phyloP scores from a whole-genome alignment of 2,329 filamentous ascomycete genomes.

The Sporothrix brasiliensis region DNA sequence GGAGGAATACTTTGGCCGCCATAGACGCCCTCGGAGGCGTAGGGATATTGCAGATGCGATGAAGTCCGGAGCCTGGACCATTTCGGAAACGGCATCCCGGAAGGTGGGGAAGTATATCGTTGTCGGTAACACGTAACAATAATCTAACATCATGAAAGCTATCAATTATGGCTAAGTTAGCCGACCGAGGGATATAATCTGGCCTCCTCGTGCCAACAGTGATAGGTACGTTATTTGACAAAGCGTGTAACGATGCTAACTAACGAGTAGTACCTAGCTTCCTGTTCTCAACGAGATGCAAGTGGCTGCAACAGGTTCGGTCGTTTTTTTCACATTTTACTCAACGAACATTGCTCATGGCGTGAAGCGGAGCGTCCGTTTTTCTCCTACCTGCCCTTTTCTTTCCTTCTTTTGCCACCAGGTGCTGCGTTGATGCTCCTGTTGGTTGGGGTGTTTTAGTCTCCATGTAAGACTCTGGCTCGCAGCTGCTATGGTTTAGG shows the following conservation, averaged over 20 bases:
- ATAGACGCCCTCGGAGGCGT: slow-evolving; percentile 49
- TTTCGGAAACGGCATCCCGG: slow-evolving; percentile 65
- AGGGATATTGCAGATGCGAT: slow-evolving; percentile 43
- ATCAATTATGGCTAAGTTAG: not conserved
- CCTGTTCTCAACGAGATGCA: not conserved
- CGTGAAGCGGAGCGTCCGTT: slow-evolving; percentile 29
- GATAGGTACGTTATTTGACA: not conserved
- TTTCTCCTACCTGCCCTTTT: slow-evolving; percentile 25
- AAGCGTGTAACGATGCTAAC: not conserved
- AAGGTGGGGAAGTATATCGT: slow-evolving; percentile 76
- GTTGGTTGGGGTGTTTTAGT: slow-evolving; percentile 33
- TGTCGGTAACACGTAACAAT: slow-evolving; percentile 59
- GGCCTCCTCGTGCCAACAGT: not conserved
- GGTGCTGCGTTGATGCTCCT: slow-evolving; percentile 13
- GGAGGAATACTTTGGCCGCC: slow-evolving; percentile 65
- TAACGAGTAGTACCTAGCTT: not conserved
- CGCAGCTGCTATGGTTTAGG: slow-evolving; percentile 34
- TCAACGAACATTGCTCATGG: slow-evolving; percentile 27
- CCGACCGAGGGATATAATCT: not conserved
- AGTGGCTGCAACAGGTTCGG: not conserved
- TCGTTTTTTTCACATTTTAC: not conserved
- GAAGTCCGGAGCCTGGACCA: slow-evolving; percentile 68
- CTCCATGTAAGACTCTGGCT: slow-evolving; percentile 23
- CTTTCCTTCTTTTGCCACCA: slow-evolving; percentile 4
- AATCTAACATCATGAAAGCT: not conserved